These are phyloP conservation scores for Tetraselmis chui DNA, from an alignment of 139 green algal species.

Conservation along the genomic window DNA sequence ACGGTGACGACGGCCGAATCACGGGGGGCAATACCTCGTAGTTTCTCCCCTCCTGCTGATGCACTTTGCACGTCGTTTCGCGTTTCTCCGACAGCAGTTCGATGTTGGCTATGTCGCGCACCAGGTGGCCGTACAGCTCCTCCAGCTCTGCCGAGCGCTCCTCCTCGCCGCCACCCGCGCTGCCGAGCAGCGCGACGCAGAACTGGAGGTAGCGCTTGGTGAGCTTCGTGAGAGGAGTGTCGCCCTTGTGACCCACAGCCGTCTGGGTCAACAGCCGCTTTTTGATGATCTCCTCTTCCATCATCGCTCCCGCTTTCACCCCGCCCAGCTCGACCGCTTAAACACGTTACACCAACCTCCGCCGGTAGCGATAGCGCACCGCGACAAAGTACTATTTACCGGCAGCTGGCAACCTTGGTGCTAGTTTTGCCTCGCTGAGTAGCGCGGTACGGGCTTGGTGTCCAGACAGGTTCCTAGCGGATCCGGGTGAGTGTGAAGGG, in stretches of 20 bases:
- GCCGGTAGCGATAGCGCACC: too few relatives aligned
- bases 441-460: too few relatives aligned
- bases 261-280: background rate
- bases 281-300: background rate
- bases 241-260: background rate
- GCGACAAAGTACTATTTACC: too few relatives aligned
- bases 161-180: background rate
- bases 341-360: too few relatives aligned
- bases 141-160: background rate
- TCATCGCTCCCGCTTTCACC: background rate
- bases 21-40: too few relatives aligned
- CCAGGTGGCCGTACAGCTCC: background rate
- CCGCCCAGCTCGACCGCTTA: background rate
- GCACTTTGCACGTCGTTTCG: background rate
- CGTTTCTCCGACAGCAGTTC: background rate
- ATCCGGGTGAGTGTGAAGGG: too few relatives aligned
- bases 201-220: background rate
- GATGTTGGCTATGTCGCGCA: background rate
- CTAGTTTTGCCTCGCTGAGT: too few relatives aligned
- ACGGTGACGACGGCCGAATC: too few relatives aligned
- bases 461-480: too few relatives aligned
- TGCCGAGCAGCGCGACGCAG: background rate
- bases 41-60: background rate
- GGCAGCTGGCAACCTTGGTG: too few relatives aligned
- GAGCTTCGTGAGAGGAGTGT: background rate